Evolutionary conservation across 306 rosid species (phyloP).

Genomic region (Lathyrus tuberosus): DNA sequence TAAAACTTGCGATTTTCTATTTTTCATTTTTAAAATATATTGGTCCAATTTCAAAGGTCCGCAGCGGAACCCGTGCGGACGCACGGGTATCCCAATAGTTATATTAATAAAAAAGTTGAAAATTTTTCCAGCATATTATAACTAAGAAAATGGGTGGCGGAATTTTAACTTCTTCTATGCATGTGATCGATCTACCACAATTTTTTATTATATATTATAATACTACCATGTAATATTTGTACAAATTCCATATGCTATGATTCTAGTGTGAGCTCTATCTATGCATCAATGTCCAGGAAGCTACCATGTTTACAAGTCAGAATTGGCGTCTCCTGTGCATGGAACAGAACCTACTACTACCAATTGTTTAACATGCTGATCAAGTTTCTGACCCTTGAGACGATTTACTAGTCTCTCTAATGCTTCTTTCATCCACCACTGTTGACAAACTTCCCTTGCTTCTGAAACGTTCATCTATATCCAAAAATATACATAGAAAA

Average conservation of each 20-base stretch:
- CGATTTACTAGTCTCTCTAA: constrained; percentile 69
- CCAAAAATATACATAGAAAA: background rate
- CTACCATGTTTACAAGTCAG: constrained; percentile 46
- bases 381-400: constrained; percentile 44
- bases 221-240: background rate
- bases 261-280: background rate
- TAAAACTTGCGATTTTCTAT: too few species aligned
- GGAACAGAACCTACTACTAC: constrained; percentile 33
- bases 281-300: constrained; percentile 5
- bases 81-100: too few species aligned
- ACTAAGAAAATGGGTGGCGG: too few species aligned
- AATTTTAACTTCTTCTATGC: background rate
- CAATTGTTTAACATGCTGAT: constrained; percentile 26
- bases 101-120: too few species aligned
- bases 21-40: too few species aligned
- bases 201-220: constrained; percentile 4
- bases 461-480: constrained; percentile 68
- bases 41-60: too few species aligned
- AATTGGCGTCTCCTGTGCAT: constrained; percentile 37
- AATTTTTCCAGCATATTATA: too few species aligned
- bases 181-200: background rate
- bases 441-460: constrained; percentile 80
- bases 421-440: constrained; percentile 96
- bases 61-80: too few species aligned
- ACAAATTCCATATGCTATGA: background rate